A percentile compares a stretch with the other conserved stretches of the same genome.
These are phyloP conservation scores for Hibiscus tridactylites DNA, from an alignment of 345 rosid genomes.

Conservation along the genomic window DNA sequence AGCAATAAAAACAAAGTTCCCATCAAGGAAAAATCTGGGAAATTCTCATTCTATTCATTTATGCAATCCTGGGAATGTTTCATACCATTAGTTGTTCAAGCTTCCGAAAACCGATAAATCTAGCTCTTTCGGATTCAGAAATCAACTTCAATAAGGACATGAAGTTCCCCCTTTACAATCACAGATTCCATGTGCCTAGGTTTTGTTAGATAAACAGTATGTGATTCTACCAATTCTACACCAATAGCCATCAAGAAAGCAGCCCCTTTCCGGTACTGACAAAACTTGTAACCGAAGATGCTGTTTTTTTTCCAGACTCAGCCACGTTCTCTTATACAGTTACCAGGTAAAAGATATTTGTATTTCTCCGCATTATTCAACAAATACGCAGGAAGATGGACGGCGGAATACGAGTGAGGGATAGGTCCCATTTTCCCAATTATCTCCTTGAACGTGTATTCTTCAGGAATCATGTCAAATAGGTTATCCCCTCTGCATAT, in stretches of 20 bases:
- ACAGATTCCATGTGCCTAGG: slow-evolving; percentile 8
- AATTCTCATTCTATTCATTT: slow-evolving; percentile 17
- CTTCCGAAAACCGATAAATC: slow-evolving; percentile 6
- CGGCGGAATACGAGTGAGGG: slow-evolving; percentile 63
- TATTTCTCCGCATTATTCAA: slow-evolving; percentile 64
- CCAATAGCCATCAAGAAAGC: slow-evolving; percentile 8
- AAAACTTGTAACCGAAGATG: slow-evolving; percentile 12
- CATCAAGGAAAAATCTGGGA: slow-evolving; percentile 24
- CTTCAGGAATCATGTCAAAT: slow-evolving; percentile 92
- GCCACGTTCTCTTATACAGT: slow-evolving; percentile 73
- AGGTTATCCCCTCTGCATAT: slow-evolving; percentile 76
- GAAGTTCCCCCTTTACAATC: slow-evolving; percentile 14
- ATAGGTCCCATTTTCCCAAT: slow-evolving; percentile 88
- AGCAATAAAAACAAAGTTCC: slow-evolving; percentile 20
- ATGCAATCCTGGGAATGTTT: slow-evolving; percentile 9
- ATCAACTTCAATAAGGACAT: slow-evolving; percentile 5
- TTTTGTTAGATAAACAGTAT: slow-evolving; percentile 11
- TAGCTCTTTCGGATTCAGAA: slow-evolving; percentile 4
- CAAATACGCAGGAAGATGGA: slow-evolving; percentile 68
- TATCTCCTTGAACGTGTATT: slow-evolving; percentile 78
- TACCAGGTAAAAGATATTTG: slow-evolving; percentile 77
- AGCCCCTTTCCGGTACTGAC: slow-evolving; percentile 13
- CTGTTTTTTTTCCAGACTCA: slow-evolving; percentile 19
- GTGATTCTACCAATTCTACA: slow-evolving; percentile 11
- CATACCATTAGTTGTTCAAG: slow-evolving; percentile 12